phyloP scores from a whole-genome alignment of 2,329 filamentous ascomycete genomes.

The Pseudocercospora fijiensis region DNA sequence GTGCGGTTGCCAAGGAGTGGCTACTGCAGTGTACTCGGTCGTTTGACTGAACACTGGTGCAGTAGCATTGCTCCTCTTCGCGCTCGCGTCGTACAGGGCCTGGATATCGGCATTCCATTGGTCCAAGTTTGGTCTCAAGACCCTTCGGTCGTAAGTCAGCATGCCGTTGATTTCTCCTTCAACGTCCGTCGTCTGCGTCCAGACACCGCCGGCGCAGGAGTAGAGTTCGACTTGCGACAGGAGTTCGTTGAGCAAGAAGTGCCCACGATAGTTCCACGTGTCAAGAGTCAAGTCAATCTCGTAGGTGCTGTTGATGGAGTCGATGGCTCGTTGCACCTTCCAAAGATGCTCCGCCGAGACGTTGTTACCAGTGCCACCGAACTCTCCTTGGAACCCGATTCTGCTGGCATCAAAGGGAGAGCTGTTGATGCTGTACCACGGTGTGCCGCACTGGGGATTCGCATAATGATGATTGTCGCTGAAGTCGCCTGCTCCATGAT shows the following conservation, averaged over 20 bases:
- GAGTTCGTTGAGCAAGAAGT: slow-evolving; percentile 52
- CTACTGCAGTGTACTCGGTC: neutral
- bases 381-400: slow-evolving; percentile 70
- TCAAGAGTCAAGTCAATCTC: slow-evolving; percentile 60
- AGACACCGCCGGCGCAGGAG: slow-evolving; percentile 66
- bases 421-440: slow-evolving; percentile 61
- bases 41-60: slow-evolving; percentile 13
- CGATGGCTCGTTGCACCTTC: slow-evolving; percentile 61
- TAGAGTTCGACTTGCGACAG: slow-evolving; percentile 53
- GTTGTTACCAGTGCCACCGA: slow-evolving; percentile 67
- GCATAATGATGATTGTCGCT: slow-evolving; percentile 71
- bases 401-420: slow-evolving; percentile 58
- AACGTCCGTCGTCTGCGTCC: slow-evolving; percentile 73
- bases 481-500: slow-evolving; percentile 67
- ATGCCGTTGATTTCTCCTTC: slow-evolving; percentile 73
- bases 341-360: slow-evolving; percentile 64
- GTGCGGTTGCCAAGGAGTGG: slow-evolving; percentile 18
- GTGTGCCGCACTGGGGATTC: slow-evolving; percentile 68
- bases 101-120: slow-evolving; percentile 63
- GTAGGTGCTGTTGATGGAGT: slow-evolving; percentile 65
- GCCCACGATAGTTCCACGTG: slow-evolving; percentile 66
- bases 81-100: slow-evolving; percentile 57
- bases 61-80: slow-evolving; percentile 24
- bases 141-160: slow-evolving; percentile 61
- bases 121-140: slow-evolving; percentile 50